Conservation (phyloP, 441 rosid genomes). For the Corymbia calophylla region DNA sequence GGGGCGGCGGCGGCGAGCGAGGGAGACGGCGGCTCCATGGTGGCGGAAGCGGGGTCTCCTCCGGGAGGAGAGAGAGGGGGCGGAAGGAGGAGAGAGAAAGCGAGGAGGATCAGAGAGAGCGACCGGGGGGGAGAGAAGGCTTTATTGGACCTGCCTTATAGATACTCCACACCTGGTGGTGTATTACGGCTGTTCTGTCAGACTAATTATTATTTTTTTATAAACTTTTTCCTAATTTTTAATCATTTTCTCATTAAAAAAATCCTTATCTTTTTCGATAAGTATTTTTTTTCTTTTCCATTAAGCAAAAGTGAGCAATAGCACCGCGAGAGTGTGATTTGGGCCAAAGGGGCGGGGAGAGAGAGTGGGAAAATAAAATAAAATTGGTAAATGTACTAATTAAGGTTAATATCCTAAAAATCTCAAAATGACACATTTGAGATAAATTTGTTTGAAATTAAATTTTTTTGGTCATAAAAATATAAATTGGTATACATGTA, state of each 20-base stretch:
- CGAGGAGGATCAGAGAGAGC: background rate
- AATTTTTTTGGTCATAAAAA: too few species aligned
- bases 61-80: background rate
- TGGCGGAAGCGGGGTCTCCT: background rate
- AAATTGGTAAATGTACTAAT: background rate
- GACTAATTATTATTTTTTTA: background rate
- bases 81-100: background rate
- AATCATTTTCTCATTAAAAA: background rate
- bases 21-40: conserved; percentile 5
- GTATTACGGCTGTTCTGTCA: conserved; percentile 4
- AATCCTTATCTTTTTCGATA: background rate
- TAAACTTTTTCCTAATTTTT: background rate
- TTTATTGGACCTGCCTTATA: conserved; percentile 4
- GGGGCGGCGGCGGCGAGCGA: conserved; percentile 8
- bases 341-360: background rate
- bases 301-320: background rate
- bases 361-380: fast-evolving
- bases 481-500: fast-evolving
- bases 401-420: background rate
- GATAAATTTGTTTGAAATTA: too few species aligned
- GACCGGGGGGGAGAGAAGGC: background rate
- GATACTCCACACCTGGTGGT: conserved; percentile 9
- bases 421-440: too few species aligned
- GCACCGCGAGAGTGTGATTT: background rate
- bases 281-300: background rate